phyloP scores from a whole-genome alignment of 805 yeast species.

The Priceomyces fermenticarens region DNA sequence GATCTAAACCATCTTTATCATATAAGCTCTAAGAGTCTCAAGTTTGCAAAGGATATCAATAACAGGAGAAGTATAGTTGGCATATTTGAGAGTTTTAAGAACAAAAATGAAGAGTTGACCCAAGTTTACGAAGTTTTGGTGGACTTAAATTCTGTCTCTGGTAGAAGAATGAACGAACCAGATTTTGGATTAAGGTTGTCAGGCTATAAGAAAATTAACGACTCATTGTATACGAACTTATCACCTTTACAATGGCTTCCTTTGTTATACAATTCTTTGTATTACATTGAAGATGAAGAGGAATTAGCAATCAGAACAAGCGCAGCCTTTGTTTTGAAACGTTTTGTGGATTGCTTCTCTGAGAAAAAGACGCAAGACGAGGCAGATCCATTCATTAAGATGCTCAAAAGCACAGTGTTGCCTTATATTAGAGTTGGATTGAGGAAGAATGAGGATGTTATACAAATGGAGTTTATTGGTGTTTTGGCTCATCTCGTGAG shows the following conservation, averaged over 20 bases:
- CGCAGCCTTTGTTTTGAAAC: conserved; percentile 60
- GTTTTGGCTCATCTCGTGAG: conserved; percentile 63
- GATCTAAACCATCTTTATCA: conserved; percentile 50
- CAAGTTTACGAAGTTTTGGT: conserved; percentile 50
- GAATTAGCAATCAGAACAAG: conserved; percentile 81
- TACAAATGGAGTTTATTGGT: conserved; percentile 69
- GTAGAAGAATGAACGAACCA: conserved; percentile 61
- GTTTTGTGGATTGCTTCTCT: conserved; percentile 61
- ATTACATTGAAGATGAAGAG: conserved; percentile 68
- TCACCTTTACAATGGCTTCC: conserved; percentile 74
- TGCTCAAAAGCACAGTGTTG: conserved; percentile 53
- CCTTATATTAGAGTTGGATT: conserved; percentile 70
- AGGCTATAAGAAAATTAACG: conserved; percentile 66
- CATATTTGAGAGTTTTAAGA: conserved; percentile 60
- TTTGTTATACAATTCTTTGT: conserved; percentile 63
- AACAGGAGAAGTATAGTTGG: conserved; percentile 60
- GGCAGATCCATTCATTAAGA: conserved; percentile 26
- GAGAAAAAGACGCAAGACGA: conserved; percentile 17
- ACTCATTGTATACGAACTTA: conserved; percentile 42
- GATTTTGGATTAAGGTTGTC: conserved; percentile 75
- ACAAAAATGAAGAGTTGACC: conserved; percentile 41
- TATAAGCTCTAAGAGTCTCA: conserved; percentile 56
- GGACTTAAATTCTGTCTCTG: conserved; percentile 69
- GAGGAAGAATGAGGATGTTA: conserved; percentile 52
- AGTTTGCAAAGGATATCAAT: conserved; percentile 54